phyloP scores from a whole-genome alignment of 306 rosid genomes.

The Malus domestica region ASM211411v1 NC_041790.1:37404501-37405000 shows the following conservation, averaged over 20 bases:
- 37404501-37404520: neutral
- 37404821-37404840: conserved; percentile 7
- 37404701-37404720: conserved; percentile 95
- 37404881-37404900: conserved; percentile 18
- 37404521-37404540: neutral
- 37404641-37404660: neutral
- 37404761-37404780: conserved; percentile 52
- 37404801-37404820: neutral
- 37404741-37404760: conserved; percentile 97
- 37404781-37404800: conserved; percentile 9
- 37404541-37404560: neutral
- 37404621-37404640: neutral
- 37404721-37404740: conserved; percentile 95
- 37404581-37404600: neutral
- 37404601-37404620: neutral
- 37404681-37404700: conserved; percentile 85
- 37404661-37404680: conserved; percentile 38
- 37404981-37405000: conserved; percentile 94
- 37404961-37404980: conserved; percentile 56
- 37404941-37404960: conserved; percentile 74
- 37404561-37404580: neutral
- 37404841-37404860: conserved; percentile 13
- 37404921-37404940: conserved; percentile 95
- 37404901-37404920: conserved; percentile 85
- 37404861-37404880: conserved; percentile 13